phyloP scores from a whole-genome alignment of 73 alveolate genomes.

The Paramecium primaurelia region DNA sequence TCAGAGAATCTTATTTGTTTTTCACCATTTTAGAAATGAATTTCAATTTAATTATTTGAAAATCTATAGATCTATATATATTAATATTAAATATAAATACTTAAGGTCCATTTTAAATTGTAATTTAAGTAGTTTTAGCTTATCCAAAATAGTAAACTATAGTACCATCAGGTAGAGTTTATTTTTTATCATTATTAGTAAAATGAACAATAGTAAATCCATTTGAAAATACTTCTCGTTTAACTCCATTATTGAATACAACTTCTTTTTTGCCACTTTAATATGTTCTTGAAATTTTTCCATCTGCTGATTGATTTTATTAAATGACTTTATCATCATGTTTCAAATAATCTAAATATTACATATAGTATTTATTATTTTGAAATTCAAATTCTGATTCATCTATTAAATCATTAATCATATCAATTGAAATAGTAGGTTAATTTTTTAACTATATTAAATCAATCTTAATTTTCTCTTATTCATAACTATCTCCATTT shows the following conservation, averaged over 20 bases:
- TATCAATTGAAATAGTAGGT: not conserved
- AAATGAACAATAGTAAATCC: slow-evolving; percentile 93
- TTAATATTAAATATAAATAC: slow-evolving; percentile 62
- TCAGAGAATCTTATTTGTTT: slow-evolving; percentile 90
- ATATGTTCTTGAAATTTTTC: slow-evolving; percentile 74
- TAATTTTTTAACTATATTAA: not conserved
- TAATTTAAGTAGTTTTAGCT: slow-evolving; percentile 93
- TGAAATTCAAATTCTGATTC: slow-evolving; percentile 37
- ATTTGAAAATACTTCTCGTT: slow-evolving; percentile 90
- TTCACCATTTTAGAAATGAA: slow-evolving; percentile 93
- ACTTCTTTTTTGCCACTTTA: slow-evolving; percentile 89
- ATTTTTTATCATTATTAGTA: slow-evolving; percentile 84
- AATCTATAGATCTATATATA: slow-evolving; percentile 66
- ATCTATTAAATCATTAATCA: not conserved
- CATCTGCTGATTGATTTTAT: slow-evolving; percentile 59
- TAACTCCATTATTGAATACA: slow-evolving; percentile 93
- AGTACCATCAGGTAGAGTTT: slow-evolving; percentile 92
- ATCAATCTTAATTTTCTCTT: not conserved
- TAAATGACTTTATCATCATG: slow-evolving; percentile 33
- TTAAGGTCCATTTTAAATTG: slow-evolving; percentile 87
- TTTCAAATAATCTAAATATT: not conserved
- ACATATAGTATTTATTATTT: not conserved
- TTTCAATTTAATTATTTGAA: slow-evolving; percentile 91
- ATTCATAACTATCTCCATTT: slow-evolving; percentile 44
- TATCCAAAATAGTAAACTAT: slow-evolving; percentile 91